A percentile compares a stretch with the other conserved stretches of the same genome.
These are phyloP conservation scores for Microdochium nivale DNA, from an alignment of 2,329 filamentous ascomycete species.

Conservation along the genomic window DNA sequence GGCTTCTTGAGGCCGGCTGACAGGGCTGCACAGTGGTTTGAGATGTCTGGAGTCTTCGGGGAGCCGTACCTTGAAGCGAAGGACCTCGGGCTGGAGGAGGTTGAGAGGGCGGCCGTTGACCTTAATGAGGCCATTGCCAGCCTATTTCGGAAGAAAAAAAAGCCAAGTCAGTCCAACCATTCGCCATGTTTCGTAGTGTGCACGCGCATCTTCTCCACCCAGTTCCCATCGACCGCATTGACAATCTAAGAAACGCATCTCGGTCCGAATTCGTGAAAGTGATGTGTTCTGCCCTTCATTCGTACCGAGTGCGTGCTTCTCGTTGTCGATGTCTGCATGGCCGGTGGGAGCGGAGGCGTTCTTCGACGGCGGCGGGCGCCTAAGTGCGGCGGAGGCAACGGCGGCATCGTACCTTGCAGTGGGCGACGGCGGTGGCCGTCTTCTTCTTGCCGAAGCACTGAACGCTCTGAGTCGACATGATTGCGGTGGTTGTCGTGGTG, in stretches of 20 bases:
- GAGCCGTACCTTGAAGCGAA: constrained; percentile 82
- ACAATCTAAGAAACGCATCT: neutral
- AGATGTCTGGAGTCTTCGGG: neutral
- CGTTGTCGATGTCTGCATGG: too few relatives aligned
- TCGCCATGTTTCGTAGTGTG: neutral
- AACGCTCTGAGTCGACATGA: constrained; percentile 73
- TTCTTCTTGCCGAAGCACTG: constrained; percentile 99
- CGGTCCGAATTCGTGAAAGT: too few relatives aligned
- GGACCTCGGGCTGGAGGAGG: constrained; percentile 91
- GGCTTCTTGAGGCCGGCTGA: neutral
- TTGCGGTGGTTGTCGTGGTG: constrained; percentile 30
- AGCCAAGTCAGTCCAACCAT: constrained; percentile 5
- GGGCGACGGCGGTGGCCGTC: constrained; percentile 81
- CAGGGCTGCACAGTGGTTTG: neutral
- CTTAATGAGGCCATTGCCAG: constrained; percentile 71
- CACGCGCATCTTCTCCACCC: neutral
- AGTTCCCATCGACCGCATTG: neutral
- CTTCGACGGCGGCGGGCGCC: neutral
- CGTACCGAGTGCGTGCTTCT: too few relatives aligned
- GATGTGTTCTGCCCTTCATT: too few relatives aligned
- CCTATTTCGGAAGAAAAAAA: constrained; percentile 10
- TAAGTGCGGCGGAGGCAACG: neutral
- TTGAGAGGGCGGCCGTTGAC: constrained; percentile 95
- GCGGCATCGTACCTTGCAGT: constrained; percentile 67
- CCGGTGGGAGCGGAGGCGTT: too few relatives aligned